Evolutionary conservation across 306 rosid species (phyloP).

Genomic region (Vigna trinervia): DNA sequence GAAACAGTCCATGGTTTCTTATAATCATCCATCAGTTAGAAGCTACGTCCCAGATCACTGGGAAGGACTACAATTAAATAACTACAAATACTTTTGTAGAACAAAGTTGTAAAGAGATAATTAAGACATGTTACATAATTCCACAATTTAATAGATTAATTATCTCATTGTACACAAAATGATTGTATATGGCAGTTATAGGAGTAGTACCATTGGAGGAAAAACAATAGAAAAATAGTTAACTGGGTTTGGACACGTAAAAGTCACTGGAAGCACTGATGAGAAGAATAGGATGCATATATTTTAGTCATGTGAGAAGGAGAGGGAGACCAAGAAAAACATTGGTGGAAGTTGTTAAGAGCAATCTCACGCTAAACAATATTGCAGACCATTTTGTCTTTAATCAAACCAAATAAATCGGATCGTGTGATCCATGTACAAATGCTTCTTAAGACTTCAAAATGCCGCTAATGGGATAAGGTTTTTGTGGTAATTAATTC

Average conservation of each 20-base stretch:
- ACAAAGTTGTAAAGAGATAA: not conserved
- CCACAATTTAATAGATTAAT: slow-evolving; percentile 7
- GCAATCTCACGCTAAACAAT: not conserved
- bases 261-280: not conserved
- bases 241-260: not conserved
- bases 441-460: too few species aligned
- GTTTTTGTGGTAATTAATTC: not conserved
- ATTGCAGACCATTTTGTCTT: not conserved
- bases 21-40: not conserved
- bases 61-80: not conserved
- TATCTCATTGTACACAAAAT: not conserved
- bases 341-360: not conserved
- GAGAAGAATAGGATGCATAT: not conserved
- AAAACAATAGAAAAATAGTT: not conserved
- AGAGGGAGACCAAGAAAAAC: not conserved
- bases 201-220: not conserved
- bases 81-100: not conserved
- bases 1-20: not conserved
- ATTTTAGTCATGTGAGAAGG: not conserved
- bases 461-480: not conserved
- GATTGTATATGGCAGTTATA: not conserved
- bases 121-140: not conserved
- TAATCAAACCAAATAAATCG: not conserved
- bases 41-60: not conserved
- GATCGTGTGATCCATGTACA: not conserved